These are phyloP conservation scores for Coemansia sp. DNA, from an alignment of 192 early-diverging fungal genomes.

Conservation along the genomic window DNA sequence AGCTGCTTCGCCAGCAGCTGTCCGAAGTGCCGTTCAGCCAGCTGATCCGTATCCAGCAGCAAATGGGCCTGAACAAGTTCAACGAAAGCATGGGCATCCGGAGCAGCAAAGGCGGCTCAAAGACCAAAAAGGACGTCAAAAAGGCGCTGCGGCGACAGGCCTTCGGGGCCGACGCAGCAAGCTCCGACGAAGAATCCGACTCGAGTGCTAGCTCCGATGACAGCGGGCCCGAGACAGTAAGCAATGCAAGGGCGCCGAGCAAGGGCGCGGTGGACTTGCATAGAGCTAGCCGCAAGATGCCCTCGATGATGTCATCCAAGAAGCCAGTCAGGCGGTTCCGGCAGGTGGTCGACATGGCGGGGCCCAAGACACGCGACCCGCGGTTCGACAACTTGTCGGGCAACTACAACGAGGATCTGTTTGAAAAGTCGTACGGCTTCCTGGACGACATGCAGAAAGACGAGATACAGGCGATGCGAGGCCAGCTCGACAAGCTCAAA, in stretches of 20 bases:
- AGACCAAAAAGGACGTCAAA: slow-evolving; percentile 31
- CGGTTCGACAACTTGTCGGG: slow-evolving; percentile 89
- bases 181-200: slow-evolving; percentile 4
- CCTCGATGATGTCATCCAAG: slow-evolving; percentile 38
- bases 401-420: slow-evolving; percentile 87
- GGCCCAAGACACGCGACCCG: slow-evolving; percentile 69
- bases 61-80: slow-evolving; percentile 65
- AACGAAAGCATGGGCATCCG: slow-evolving; percentile 49
- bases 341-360: slow-evolving; percentile 36
- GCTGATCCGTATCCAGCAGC: slow-evolving; percentile 71
- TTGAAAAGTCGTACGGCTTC: slow-evolving; percentile 89
- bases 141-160: slow-evolving; percentile 38
- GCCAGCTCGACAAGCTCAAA: slow-evolving; percentile 61
- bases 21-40: slow-evolving; percentile 79
- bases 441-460: slow-evolving; percentile 70
- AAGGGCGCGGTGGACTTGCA: slow-evolving; percentile 6
- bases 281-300: slow-evolving; percentile 18
- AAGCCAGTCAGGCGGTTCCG: slow-evolving; percentile 45
- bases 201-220: neutral
- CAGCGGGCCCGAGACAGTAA: slow-evolving; percentile 9
- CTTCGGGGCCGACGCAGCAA: slow-evolving; percentile 36
- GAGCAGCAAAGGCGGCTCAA: slow-evolving; percentile 10
- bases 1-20: slow-evolving; percentile 39
- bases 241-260: slow-evolving; percentile 3
- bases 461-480: slow-evolving; percentile 69